Evolutionary conservation across 176 grass and related monocot genomes (phyloP), one percentile per base, ranked within the genome.

Genomic region (Oryza punctata): DNA sequence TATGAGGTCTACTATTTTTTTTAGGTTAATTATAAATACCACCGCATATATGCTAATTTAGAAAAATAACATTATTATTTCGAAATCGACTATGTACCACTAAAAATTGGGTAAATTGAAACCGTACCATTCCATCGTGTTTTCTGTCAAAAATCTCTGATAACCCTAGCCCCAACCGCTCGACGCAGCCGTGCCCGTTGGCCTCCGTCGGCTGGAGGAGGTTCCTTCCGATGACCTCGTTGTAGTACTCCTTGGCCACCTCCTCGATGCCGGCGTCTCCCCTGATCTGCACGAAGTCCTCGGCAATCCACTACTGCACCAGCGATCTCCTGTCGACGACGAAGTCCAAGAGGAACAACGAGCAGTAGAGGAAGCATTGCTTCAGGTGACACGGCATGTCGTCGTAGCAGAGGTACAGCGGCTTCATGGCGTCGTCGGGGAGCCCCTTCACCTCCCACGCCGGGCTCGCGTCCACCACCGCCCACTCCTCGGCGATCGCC

Each of bases 301-400:
- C 90, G 21, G 90, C 76, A 12, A 94, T 79, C 94, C 94, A 97
- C 65, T 81, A 80, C 69, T 85, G 82, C 73, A 85, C 71, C 57
- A 97, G 75, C 23, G 23, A n/a, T 12, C 25, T 64, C 46, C 24
- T 59, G 0, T 89, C 63, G 40, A 94, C 24, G 43, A 29, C 30
- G 67, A 73, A 13, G 47, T 85, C 85, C 29, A 78, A 78, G 23
- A 88, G 85, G 65, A 87, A 91, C 79, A 97, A 50, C 67, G 88
- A 92, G 81, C 88, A 94, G 75, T 94, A 97, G 0, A 94, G 73
- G 83, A 97, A 89, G 76, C 92, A 94, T 25, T 92, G 88, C 83
- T 91, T 92, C 57, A 97, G 80, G 76, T 97, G 82, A 45, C 77
- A 78, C 9, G 90, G 80, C 81, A 94, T 70, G 64, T 97, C 94